phyloP scores from a whole-genome alignment of 768 basidiomycete species.

The Suillus sp. region DNA sequence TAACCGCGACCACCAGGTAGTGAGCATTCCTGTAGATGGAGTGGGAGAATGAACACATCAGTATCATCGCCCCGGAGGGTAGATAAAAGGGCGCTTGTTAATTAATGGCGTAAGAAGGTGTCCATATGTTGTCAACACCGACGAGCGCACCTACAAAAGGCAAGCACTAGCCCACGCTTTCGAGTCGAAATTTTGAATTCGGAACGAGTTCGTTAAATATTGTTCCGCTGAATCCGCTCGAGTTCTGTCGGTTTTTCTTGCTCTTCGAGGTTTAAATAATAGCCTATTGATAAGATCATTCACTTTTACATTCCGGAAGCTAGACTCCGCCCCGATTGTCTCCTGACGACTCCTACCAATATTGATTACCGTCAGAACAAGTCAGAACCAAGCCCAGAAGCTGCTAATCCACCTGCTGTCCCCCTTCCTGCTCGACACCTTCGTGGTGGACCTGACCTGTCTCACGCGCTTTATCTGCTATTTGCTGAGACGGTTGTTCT shows the following conservation, averaged over 20 bases:
- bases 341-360: background rate
- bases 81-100: background rate
- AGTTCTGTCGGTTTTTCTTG: background rate
- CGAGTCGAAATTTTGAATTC: too few species aligned
- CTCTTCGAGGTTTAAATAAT: background rate
- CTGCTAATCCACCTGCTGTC: background rate
- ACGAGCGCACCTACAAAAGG: background rate
- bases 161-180: too few species aligned
- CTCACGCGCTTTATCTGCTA: background rate
- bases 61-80: background rate
- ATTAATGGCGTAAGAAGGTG: background rate
- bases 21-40: constrained; percentile 15
- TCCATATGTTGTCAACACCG: too few species aligned
- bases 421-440: background rate
- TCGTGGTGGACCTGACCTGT: background rate
- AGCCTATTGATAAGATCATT: background rate
- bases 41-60: too few species aligned
- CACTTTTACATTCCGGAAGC: background rate
- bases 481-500: background rate
- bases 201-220: background rate
- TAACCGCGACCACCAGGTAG: constrained; percentile 9
- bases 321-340: background rate
- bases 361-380: background rate
- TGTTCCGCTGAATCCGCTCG: too few species aligned
- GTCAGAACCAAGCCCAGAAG: background rate